These are phyloP conservation scores for Candida hungchunana DNA, from an alignment of 805 yeast species.

Conservation along the genomic window DNA sequence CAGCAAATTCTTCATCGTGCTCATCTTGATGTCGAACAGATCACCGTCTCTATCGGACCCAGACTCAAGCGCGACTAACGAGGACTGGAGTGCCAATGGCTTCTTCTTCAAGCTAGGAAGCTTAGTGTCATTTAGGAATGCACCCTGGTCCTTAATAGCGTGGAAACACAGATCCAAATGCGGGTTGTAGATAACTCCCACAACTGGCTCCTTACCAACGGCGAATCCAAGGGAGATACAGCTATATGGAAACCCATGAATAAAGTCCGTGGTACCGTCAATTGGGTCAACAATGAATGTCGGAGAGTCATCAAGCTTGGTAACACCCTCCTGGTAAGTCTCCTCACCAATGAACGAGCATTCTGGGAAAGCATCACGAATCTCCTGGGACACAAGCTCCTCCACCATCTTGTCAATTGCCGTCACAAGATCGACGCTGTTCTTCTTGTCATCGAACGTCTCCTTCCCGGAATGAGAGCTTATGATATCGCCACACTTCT, in stretches of 20 bases:
- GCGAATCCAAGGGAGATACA: slow-evolving; percentile 61
- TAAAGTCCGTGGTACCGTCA: slow-evolving; percentile 64
- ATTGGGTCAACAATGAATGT: slow-evolving; percentile 64
- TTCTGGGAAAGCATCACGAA: slow-evolving; percentile 39
- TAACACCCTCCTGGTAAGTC: slow-evolving; percentile 45
- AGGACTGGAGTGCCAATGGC: slow-evolving; percentile 43
- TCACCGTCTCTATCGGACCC: slow-evolving; percentile 54
- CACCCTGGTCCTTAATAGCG: slow-evolving; percentile 53
- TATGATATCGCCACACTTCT: slow-evolving; percentile 47
- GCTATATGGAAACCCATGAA: slow-evolving; percentile 57
- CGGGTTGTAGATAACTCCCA: slow-evolving; percentile 68
- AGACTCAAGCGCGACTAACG: slow-evolving; percentile 56
- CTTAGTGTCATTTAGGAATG: slow-evolving; percentile 42
- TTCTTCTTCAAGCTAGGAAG: slow-evolving; percentile 28
- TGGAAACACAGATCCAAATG: slow-evolving; percentile 47
- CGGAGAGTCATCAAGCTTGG: slow-evolving; percentile 45
- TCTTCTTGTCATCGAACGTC: slow-evolving; percentile 51
- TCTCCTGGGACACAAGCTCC: slow-evolving; percentile 32
- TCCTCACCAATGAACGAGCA: slow-evolving; percentile 61
- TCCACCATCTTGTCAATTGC: slow-evolving; percentile 58
- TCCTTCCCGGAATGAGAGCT: slow-evolving; percentile 44
- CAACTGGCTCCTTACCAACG: slow-evolving; percentile 41
- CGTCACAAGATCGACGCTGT: slow-evolving; percentile 60
- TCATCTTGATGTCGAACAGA: slow-evolving; percentile 46
- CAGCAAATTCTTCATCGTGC: slow-evolving; percentile 42